Evolutionary conservation across 106 monocot species (phyloP).

Genomic region (Vanilla planifolia): DNA sequence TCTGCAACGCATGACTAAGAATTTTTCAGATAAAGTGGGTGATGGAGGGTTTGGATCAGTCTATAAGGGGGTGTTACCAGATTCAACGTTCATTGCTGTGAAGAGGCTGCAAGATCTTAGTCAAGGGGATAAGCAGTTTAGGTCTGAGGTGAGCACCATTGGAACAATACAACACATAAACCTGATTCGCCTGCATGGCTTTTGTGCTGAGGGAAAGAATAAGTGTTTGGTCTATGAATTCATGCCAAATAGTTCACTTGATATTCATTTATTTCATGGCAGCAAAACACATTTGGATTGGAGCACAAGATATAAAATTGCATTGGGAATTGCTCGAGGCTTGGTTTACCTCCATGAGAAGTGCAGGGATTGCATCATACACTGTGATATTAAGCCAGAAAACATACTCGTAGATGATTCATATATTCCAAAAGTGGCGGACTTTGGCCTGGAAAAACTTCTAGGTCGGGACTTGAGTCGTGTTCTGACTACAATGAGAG

Average conservation of each 20-base stretch:
- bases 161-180: slow-evolving; percentile 47
- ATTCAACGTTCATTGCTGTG: slow-evolving; percentile 31
- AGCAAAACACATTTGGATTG: slow-evolving; percentile 17
- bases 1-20: slow-evolving; percentile 21
- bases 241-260: slow-evolving; percentile 52
- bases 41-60: slow-evolving; percentile 45
- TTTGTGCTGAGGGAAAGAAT: slow-evolving; percentile 24
- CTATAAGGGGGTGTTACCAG: slow-evolving; percentile 35
- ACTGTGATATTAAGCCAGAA: slow-evolving; percentile 17
- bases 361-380: slow-evolving; percentile 27
- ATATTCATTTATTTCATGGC: slow-evolving; percentile 17
- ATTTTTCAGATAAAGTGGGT: slow-evolving; percentile 45
- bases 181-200: slow-evolving; percentile 40
- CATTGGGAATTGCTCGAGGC: slow-evolving; percentile 37
- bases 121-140: slow-evolving; percentile 59
- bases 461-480: not conserved
- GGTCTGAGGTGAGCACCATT: slow-evolving; percentile 41
- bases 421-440: slow-evolving; percentile 6
- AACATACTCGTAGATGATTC: slow-evolving; percentile 18
- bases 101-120: slow-evolving; percentile 30
- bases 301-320: slow-evolving; percentile 27
- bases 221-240: slow-evolving; percentile 42
- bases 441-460: slow-evolving; percentile 10
- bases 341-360: slow-evolving; percentile 44
- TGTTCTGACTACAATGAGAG: slow-evolving; percentile 12